Base-by-base conservation (phyloP, 75 land plant species). In the Pinus albicaulis region DNA sequence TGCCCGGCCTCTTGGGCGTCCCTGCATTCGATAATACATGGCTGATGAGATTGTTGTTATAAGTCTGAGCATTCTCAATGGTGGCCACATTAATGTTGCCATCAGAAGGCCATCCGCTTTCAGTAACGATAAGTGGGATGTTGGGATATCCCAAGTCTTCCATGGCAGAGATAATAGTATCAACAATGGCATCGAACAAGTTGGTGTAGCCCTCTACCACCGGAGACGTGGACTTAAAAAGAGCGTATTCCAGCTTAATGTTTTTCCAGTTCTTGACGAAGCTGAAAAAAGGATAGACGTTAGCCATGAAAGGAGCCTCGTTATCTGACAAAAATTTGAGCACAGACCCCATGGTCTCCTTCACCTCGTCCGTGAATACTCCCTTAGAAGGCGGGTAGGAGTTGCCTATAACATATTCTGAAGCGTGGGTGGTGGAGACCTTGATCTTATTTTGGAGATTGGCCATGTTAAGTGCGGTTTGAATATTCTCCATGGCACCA, bases 61-160 rank as follows among this genome's bases (percentile, higher is more conserved):
- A n/a, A n/a, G n/a, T n/a, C n/a, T n/a, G n/a, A n/a, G n/a, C n/a
- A n/a, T n/a, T n/a, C n/a, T n/a, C n/a, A n/a, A n/a, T n/a, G n/a
- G n/a, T n/a, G n/a, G n/a, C n/a, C n/a, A n/a, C n/a, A n/a, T n/a
- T n/a, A n/a, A n/a, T n/a, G n/a, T n/a, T n/a, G n/a, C n/a, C n/a
- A n/a, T n/a, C n/a, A n/a, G 89, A 83, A 15, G 98, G 98, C 98
- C 95, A 92, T 15, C 98, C 95, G 0, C 93, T 87, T 58, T 95
- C 98, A 44, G 88, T 92, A 12, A 92, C 90, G 90, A 89, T 88
- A 60, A 95, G 48, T 55, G 80, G 81, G 60, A 95, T 63, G 24
- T 89, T 86, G 52, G 71, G 80, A 71, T 85, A 88, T 25, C 86
- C 86, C 11, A 92, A 61, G 26, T 89, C 86, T 76, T 72, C 80